phyloP scores from a whole-genome alignment of 257 asterid genomes.

The Leptodermis oblonga region DNA sequence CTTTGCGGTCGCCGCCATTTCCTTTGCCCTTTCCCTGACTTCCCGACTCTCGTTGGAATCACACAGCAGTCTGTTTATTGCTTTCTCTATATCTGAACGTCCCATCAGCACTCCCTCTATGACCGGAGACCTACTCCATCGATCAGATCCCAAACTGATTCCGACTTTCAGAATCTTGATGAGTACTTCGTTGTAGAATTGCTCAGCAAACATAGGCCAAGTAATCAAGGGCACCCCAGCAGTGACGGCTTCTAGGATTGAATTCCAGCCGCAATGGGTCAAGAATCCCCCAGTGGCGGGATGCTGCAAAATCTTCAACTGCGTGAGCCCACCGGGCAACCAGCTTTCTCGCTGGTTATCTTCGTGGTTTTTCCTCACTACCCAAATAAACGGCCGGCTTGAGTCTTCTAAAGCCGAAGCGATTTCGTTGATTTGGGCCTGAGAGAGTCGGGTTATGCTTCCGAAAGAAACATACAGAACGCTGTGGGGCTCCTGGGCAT shows the following conservation, averaged over 20 bases:
- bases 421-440: conserved; percentile 23
- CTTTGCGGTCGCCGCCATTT: neutral
- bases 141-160: conserved; percentile 20
- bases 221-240: conserved; percentile 31
- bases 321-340: conserved; percentile 33
- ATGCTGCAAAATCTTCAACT: conserved; percentile 22
- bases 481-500: conserved; percentile 8
- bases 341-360: conserved; percentile 9
- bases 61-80: conserved; percentile 11
- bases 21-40: conserved; percentile 14
- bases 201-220: conserved; percentile 34
- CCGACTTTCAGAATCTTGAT: conserved; percentile 16
- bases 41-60: conserved; percentile 9
- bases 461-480: conserved; percentile 30
- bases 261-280: conserved; percentile 40
- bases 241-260: conserved; percentile 21
- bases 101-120: conserved; percentile 11
- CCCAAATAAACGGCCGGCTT: conserved; percentile 22
- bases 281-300: conserved; percentile 25
- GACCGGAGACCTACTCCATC: neutral
- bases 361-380: conserved; percentile 1
- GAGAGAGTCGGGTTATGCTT: conserved; percentile 12
- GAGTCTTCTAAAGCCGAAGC: conserved; percentile 23
- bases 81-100: conserved; percentile 10
- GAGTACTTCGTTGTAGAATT: conserved; percentile 29